Conservation (phyloP, 805 yeast species). For the Kluyveromyces wickerhamii region DNA sequence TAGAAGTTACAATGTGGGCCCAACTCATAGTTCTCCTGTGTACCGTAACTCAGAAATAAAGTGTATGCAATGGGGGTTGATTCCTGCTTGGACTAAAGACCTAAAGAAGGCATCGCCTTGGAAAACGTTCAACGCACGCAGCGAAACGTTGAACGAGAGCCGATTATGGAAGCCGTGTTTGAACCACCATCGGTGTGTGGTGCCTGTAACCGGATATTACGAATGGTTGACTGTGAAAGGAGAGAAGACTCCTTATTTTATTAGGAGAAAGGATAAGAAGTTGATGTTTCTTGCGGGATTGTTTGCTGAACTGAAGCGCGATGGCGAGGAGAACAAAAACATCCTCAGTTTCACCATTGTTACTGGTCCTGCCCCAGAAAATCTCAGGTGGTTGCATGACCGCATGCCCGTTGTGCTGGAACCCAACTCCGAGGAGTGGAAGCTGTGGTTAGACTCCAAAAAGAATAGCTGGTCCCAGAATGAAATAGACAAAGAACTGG, state of each 20-base stretch:
- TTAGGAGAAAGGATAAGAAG: slow-evolving; percentile 43
- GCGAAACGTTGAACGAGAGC: slow-evolving; percentile 48
- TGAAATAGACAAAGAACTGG: slow-evolving; percentile 35
- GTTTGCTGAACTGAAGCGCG: slow-evolving; percentile 22
- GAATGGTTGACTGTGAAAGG: slow-evolving; percentile 54
- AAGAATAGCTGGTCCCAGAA: slow-evolving; percentile 33
- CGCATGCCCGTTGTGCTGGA: slow-evolving; percentile 70
- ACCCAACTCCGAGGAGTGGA: slow-evolving; percentile 52
- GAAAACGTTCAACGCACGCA: slow-evolving; percentile 66
- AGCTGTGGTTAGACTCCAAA: slow-evolving; percentile 49
- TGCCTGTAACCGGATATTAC: slow-evolving; percentile 77
- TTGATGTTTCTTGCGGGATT: slow-evolving; percentile 64
- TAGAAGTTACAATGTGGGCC: slow-evolving; percentile 49
- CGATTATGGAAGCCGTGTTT: slow-evolving; percentile 51
- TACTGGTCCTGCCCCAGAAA: slow-evolving; percentile 61
- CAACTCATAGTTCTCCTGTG: slow-evolving; percentile 45
- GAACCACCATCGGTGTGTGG: slow-evolving; percentile 52
- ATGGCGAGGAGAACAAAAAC: slow-evolving; percentile 6
- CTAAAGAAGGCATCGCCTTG: slow-evolving; percentile 28
- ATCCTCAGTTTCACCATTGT: slow-evolving; percentile 56
- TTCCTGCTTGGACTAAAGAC: slow-evolving; percentile 57
- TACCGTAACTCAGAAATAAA: slow-evolving; percentile 27
- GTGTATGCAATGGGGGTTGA: slow-evolving; percentile 73
- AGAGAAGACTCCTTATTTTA: slow-evolving; percentile 55
- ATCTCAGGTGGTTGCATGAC: slow-evolving; percentile 59